Evolutionary conservation across 1,284 basidiomycete species (phyloP).

Genomic region (Cryptococcus depauperatus): DNA sequence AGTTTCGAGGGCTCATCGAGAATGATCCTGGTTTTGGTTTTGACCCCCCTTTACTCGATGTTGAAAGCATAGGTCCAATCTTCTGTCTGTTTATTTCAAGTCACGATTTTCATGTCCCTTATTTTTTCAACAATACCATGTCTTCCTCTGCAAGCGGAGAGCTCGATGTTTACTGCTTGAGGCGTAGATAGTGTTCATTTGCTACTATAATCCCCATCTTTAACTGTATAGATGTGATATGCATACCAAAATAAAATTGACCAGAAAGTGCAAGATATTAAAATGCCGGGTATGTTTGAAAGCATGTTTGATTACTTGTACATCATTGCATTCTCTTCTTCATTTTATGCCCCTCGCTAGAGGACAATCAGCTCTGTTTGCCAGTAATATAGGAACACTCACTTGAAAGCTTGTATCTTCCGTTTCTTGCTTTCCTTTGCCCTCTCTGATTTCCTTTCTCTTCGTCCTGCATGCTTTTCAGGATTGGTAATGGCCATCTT

Average conservation of each 20-base stretch:
- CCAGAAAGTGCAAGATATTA: neutral
- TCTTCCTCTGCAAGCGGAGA: too few relatives aligned
- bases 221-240: neutral
- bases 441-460: conserved; percentile 69
- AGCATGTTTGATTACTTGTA: neutral
- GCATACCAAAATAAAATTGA: conserved; percentile 1
- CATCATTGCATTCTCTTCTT: conserved; percentile 7
- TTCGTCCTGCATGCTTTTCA: conserved; percentile 52
- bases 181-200: too few relatives aligned
- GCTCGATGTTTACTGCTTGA: too few relatives aligned
- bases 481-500: conserved; percentile 49
- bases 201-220: too few relatives aligned
- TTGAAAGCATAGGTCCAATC: neutral
- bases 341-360: conserved; percentile 9
- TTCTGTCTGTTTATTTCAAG: neutral
- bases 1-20: neutral
- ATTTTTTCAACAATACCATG: too few relatives aligned
- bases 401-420: conserved; percentile 50
- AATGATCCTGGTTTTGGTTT: too few relatives aligned
- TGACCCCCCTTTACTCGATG: neutral
- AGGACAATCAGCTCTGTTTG: neutral
- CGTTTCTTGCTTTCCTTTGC: conserved; percentile 75
- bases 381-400: conserved; percentile 12
- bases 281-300: conserved; percentile 3
- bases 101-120: conserved; percentile 2